Evolutionary conservation across 495 filamentous ascomycete species (phyloP).

Genomic region (Mycothermus thermophilus): DNA sequence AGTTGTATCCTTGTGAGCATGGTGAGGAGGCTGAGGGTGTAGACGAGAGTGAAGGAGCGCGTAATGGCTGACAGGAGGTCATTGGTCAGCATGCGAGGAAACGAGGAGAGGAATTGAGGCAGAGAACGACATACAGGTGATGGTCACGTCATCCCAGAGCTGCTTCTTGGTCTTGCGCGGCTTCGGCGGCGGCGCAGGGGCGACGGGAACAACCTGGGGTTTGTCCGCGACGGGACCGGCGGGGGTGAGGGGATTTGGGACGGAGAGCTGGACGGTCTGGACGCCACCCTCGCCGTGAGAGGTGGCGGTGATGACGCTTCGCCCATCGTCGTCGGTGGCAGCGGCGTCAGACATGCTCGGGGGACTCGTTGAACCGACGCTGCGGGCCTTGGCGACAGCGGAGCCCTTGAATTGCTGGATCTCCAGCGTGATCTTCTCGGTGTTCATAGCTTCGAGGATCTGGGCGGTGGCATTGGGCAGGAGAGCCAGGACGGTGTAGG

Average conservation of each 20-base stretch:
- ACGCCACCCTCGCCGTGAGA: slow-evolving; percentile 66
- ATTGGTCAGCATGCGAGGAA: slow-evolving; percentile 10
- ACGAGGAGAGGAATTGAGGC: neutral
- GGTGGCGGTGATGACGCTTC: slow-evolving; percentile 50
- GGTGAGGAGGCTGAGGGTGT: slow-evolving; percentile 76
- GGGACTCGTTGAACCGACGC: slow-evolving; percentile 47
- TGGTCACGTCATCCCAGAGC: slow-evolving; percentile 96
- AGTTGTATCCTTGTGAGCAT: slow-evolving; percentile 92
- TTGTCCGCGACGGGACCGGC: slow-evolving; percentile 18
- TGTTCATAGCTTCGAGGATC: slow-evolving; percentile 74
- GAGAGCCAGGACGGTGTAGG: slow-evolving; percentile 91
- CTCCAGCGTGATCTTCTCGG: slow-evolving; percentile 78
- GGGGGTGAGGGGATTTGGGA: slow-evolving; percentile 28
- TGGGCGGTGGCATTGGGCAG: slow-evolving; percentile 82
- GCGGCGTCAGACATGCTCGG: slow-evolving; percentile 51
- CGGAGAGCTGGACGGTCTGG: slow-evolving; percentile 60
- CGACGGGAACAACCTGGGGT: slow-evolving; percentile 28
- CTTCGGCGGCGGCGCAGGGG: slow-evolving; percentile 21
- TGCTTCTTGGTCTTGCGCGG: slow-evolving; percentile 74
- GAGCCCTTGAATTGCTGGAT: slow-evolving; percentile 88
- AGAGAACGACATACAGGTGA: slow-evolving; percentile 63
- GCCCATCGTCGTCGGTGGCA: slow-evolving; percentile 61
- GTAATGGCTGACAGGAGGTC: slow-evolving; percentile 66
- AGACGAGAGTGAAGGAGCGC: slow-evolving; percentile 77
- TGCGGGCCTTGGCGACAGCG: slow-evolving; percentile 43